Conservation (phyloP, 768 basidiomycete species). For the Naganishia onofrii region DNA sequence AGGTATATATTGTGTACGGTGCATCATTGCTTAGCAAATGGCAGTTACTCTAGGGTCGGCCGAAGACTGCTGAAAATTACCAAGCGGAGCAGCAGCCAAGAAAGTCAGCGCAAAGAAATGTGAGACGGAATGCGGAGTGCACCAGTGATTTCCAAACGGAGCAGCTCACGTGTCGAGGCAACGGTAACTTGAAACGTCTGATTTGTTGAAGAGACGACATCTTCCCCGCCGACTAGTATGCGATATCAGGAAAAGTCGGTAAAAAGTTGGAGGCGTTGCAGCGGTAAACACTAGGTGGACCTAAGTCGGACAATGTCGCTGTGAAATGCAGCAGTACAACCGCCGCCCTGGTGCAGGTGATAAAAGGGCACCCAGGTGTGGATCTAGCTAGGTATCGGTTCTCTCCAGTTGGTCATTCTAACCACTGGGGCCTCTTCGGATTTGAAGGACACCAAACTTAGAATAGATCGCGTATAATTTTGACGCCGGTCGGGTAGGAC, state of each 20-base stretch:
- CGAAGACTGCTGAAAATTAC: constrained; percentile 1
- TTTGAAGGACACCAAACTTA: background rate
- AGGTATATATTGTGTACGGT: background rate
- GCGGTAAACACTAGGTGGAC: constrained; percentile 11
- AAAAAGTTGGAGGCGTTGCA: background rate
- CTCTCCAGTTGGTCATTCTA: background rate
- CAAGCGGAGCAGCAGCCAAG: background rate
- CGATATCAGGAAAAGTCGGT: constrained; percentile 12
- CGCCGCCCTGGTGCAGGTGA: background rate
- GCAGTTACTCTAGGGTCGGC: background rate
- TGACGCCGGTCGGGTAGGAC: background rate
- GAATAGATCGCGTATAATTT: constrained; percentile 18
- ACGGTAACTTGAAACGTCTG: background rate
- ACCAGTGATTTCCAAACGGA: constrained; percentile 12
- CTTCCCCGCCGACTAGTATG: constrained; percentile 21
- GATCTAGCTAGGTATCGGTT: too few species aligned
- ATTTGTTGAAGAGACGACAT: constrained; percentile 9
- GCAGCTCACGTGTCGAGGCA: constrained; percentile 9
- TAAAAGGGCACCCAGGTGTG: background rate
- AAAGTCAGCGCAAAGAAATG: background rate
- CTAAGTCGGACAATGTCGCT: background rate
- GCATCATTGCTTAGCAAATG: background rate
- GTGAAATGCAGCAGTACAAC: background rate
- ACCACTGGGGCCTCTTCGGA: background rate
- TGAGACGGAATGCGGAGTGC: constrained; percentile 1